Conservation (phyloP, 2,329 filamentous ascomycete species). For the Calonectria naviculata region DNA sequence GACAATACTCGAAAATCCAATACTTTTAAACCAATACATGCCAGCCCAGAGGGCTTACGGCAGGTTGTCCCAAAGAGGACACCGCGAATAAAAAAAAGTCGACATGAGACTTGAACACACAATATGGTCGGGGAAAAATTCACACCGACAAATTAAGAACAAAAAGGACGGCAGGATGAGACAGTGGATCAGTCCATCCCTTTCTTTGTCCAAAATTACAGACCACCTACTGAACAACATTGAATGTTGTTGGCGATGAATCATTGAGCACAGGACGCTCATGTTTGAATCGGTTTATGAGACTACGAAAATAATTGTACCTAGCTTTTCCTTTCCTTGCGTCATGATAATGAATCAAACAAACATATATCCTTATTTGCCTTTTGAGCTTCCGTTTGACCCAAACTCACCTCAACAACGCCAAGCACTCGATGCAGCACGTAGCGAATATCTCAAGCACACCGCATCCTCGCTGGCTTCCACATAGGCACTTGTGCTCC, state of each 20-base stretch:
- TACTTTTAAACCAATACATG: background rate
- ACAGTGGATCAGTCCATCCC: background rate
- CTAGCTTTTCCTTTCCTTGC: conserved; percentile 9
- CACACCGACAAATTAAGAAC: background rate
- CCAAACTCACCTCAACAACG: background rate
- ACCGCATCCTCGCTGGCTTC: background rate
- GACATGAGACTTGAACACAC: background rate
- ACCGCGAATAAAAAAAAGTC: background rate
- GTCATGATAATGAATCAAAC: conserved; percentile 11
- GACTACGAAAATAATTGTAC: conserved; percentile 16
- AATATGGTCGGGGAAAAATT: too few relatives aligned
- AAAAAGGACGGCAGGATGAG: background rate
- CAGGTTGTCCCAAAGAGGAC: background rate
- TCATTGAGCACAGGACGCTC: background rate
- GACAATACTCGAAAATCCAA: conserved; percentile 11
- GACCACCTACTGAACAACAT: conserved; percentile 1
- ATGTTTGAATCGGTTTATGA: conserved; percentile 9
- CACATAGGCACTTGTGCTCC: background rate
- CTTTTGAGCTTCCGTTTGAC: background rate
- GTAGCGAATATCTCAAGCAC: background rate
- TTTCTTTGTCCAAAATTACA: background rate
- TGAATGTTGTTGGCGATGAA: background rate
- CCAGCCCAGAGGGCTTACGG: background rate
- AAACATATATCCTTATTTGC: background rate
- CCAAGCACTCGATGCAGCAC: background rate